phyloP scores from a whole-genome alignment of 192 early-diverging fungal genomes.

The Gryganskiella cystojenkinii region DNA sequence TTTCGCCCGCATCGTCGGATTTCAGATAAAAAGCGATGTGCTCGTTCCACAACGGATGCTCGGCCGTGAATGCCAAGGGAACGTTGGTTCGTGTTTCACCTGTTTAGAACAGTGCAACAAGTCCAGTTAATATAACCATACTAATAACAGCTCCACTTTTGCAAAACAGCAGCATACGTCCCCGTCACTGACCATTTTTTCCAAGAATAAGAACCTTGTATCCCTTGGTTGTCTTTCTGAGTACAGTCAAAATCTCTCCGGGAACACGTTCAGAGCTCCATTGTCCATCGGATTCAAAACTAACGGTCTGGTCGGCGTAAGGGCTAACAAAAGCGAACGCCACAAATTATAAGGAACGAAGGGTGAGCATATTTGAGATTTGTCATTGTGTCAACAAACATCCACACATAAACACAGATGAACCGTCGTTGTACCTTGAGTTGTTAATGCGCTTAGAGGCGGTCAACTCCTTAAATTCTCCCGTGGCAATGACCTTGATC shows the following conservation, averaged over 20 bases:
- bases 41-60: conserved; percentile 11
- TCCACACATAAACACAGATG: not conserved
- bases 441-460: conserved; percentile 5
- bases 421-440: conserved; percentile 10
- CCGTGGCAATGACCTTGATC: conserved; percentile 47
- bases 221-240: conserved; percentile 22
- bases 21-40: conserved; percentile 27
- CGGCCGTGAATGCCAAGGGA: conserved; percentile 22
- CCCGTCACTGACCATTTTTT: conserved; percentile 47
- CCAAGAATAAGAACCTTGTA: conserved; percentile 52
- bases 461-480: conserved; percentile 17
- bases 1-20: conserved; percentile 49
- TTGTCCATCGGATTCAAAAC: conserved; percentile 12
- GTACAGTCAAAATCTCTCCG: conserved; percentile 28
- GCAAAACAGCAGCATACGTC: too few species aligned
- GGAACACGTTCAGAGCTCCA: conserved; percentile 6
- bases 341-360: not conserved
- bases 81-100: conserved; percentile 47
- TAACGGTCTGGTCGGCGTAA: conserved; percentile 7
- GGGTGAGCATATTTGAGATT: not conserved
- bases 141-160: too few species aligned
- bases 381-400: too few species aligned
- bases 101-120: too few species aligned
- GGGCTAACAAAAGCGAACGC: conserved; percentile 12
- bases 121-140: too few species aligned